These are phyloP conservation scores for Botrytis hyacinthi DNA, from an alignment of 2,329 filamentous ascomycete genomes.

Conservation along the genomic window DNA sequence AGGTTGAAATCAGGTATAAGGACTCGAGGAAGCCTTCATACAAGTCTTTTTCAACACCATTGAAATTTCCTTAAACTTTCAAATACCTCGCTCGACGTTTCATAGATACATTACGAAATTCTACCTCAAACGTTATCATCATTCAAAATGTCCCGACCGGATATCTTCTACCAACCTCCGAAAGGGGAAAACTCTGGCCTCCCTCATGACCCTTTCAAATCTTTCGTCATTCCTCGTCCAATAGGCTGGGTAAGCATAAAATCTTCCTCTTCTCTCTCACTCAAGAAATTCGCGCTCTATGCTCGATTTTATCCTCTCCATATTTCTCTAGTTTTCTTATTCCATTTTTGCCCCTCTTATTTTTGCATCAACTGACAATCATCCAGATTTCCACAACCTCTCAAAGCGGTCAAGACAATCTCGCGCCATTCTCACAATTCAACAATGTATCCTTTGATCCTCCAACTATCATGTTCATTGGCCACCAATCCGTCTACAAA, in stretches of 20 bases:
- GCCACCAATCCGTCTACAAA: conserved; percentile 23
- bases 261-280: not conserved
- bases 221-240: conserved; percentile 14
- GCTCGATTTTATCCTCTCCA: not conserved
- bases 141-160: conserved; percentile 11
- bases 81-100: not conserved
- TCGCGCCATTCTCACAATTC: conserved; percentile 25
- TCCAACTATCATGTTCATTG: conserved; percentile 24
- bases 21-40: too few relatives aligned
- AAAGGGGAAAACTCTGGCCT: conserved; percentile 21
- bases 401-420: conserved; percentile 22
- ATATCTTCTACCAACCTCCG: conserved; percentile 23
- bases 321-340: not conserved
- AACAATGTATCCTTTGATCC: conserved; percentile 26
- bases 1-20: not conserved
- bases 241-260: conserved; percentile 9
- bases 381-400: conserved; percentile 18
- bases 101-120: not conserved
- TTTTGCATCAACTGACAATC: not conserved
- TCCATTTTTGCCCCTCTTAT: not conserved
- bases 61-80: not conserved
- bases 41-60: not conserved
- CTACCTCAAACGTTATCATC: too few relatives aligned
- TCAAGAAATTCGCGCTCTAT: not conserved
- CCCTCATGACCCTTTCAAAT: conserved; percentile 25